A percentile compares a stretch with the other conserved stretches of the same genome.
Conservation (phyloP, 192 early-diverging fungal genomes). For the Coemansia sp. region DNA sequence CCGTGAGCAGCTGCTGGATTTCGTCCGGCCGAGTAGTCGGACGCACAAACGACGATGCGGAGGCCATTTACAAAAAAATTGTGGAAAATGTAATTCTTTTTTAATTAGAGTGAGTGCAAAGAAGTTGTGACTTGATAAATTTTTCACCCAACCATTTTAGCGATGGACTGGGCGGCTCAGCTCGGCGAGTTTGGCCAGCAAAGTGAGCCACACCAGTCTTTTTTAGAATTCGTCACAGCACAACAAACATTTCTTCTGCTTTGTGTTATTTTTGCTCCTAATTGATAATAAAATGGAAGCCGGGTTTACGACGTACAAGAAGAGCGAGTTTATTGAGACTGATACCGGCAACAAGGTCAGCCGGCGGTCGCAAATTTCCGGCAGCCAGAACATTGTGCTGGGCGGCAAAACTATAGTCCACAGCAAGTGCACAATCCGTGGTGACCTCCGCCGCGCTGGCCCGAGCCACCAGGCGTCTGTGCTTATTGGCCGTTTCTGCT, state of each 20-base stretch:
- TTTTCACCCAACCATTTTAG: background rate
- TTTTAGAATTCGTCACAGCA: no score
- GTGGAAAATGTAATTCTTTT: background rate
- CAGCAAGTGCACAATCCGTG: conserved; percentile 85
- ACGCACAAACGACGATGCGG: conserved; percentile 31
- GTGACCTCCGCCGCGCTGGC: conserved; percentile 89
- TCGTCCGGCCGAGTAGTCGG: conserved; percentile 62
- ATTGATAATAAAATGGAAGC: conserved; percentile 3
- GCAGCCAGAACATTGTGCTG: conserved; percentile 93
- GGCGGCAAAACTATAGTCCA: conserved; percentile 97
- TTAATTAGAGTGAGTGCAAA: background rate
- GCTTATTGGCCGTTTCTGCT: conserved; percentile 88
- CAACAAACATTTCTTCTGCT: conserved; percentile 3
- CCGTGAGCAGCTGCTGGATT: conserved; percentile 72
- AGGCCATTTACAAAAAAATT: conserved; percentile 12
- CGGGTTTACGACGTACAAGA: conserved; percentile 66
- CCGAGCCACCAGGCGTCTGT: conserved; percentile 84
- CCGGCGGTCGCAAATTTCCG: conserved; percentile 89
- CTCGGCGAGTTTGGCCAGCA: background rate
- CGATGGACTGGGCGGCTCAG: no score
- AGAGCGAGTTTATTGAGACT: conserved; percentile 94
- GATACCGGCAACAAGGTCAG: conserved; percentile 97
- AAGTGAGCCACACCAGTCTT: no score
- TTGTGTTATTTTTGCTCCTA: background rate
- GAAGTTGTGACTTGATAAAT: no score